phyloP scores from a whole-genome alignment of 768 basidiomycete genomes.

The Boletus rubroflammeus region DNA sequence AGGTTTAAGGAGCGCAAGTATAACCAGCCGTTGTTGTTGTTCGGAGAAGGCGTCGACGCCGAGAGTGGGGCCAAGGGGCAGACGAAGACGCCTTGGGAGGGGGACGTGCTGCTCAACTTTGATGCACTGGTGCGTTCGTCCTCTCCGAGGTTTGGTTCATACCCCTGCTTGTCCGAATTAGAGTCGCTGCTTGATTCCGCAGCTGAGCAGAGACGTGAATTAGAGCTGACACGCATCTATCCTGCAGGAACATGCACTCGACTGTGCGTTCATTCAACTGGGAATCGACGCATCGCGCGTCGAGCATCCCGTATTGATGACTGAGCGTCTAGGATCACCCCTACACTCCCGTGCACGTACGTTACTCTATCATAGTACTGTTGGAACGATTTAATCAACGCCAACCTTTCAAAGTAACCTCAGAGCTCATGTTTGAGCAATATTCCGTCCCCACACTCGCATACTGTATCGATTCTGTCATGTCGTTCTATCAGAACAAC shows the following conservation, averaged over 20 bases:
- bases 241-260: conserved; percentile 87
- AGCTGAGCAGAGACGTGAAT: not conserved
- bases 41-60: conserved; percentile 82
- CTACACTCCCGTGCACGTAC: conserved; percentile 81
- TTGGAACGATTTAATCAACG: not conserved
- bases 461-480: conserved; percentile 85
- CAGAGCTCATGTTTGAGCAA: conserved; percentile 93
- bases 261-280: conserved; percentile 85
- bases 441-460: conserved; percentile 83
- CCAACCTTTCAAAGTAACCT: conserved; percentile 62
- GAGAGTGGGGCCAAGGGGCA: conserved; percentile 83
- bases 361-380: conserved; percentile 28
- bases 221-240: conserved; percentile 15
- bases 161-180: not conserved
- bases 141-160: not conserved
- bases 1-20: conserved; percentile 88
- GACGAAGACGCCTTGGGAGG: conserved; percentile 86
- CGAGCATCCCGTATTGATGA: conserved; percentile 90
- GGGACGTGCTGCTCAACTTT: conserved; percentile 86
- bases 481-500: conserved; percentile 88
- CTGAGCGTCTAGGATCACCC: conserved; percentile 85
- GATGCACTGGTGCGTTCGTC: conserved; percentile 78
- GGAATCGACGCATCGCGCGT: conserved; percentile 75
- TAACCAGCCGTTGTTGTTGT: conserved; percentile 79
- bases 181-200: conserved; percentile 4